These are phyloP conservation scores for Diatrype stigma DNA, from an alignment of 2,329 filamentous ascomycete genomes.

Conservation along the genomic window DNA sequence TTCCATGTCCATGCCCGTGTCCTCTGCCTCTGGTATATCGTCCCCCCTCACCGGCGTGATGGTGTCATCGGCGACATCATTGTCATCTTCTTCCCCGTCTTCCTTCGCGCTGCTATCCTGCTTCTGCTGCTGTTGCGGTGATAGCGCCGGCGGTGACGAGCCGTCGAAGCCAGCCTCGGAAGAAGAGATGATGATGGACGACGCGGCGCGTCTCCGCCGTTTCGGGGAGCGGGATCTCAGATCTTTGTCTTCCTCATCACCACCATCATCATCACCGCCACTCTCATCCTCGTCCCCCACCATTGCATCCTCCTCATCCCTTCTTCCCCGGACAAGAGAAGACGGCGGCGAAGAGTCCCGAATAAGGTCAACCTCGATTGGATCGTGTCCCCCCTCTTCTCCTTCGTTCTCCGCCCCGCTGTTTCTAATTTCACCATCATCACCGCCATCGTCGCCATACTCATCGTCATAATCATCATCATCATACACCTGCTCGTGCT, in stretches of 20 bases:
- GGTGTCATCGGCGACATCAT: background rate
- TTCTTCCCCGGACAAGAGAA: background rate
- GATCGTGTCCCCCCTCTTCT: constrained; percentile 2
- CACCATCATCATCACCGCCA: constrained; percentile 1
- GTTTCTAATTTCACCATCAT: no score
- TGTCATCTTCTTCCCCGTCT: background rate
- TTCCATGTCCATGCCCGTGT: background rate
- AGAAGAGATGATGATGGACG: constrained; percentile 16
- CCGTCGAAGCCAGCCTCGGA: constrained; percentile 11
- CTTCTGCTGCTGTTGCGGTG: no score
- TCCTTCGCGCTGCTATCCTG: background rate
- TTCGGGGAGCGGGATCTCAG: constrained; percentile 22
- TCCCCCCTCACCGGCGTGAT: constrained; percentile 1
- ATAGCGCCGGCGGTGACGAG: background rate
- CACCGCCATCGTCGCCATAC: no score
- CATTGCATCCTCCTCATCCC: constrained; percentile 2
- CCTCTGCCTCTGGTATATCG: constrained; percentile 1
- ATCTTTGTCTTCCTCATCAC: background rate
- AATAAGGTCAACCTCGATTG: constrained; percentile 10
- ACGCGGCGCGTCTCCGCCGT: constrained; percentile 30
- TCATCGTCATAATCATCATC: no score
- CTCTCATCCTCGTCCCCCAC: constrained; percentile 1
- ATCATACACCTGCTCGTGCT: background rate
- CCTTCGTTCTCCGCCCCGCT: no score
- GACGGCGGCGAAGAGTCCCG: constrained; percentile 17